Conservation (phyloP, 2,329 filamentous ascomycete species). For the Talaromyces sp. region DNA sequence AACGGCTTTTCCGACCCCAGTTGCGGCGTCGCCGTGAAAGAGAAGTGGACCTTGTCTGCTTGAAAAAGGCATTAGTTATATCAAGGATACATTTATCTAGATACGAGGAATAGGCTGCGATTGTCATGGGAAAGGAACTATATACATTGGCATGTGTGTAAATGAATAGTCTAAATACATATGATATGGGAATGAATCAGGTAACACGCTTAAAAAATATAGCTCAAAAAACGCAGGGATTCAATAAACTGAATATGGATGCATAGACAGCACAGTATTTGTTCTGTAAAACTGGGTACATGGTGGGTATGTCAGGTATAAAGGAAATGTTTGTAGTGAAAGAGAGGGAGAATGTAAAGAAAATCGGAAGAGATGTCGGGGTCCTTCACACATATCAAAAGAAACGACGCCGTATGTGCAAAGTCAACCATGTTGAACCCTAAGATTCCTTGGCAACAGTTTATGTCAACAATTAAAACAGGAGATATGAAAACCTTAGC, state of each 20-base stretch:
- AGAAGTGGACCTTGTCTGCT: not conserved
- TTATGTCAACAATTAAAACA: not conserved
- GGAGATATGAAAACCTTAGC: not conserved
- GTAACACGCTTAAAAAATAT: not conserved
- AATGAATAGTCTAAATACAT: not conserved
- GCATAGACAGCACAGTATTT: not conserved
- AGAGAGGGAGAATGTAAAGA: not conserved
- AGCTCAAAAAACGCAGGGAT: not conserved
- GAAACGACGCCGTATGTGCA: not conserved
- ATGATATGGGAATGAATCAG: not conserved
- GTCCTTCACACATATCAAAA: not conserved
- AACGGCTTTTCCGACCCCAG: constrained; percentile 13
- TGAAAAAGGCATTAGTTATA: not conserved
- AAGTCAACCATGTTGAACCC: not conserved
- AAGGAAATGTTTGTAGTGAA: not conserved
- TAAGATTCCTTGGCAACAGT: not conserved
- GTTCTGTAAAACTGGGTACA: not conserved
- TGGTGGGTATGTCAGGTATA: not conserved
- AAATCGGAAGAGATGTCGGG: not conserved
- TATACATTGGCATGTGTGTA: not conserved
- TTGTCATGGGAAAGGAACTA: not conserved
- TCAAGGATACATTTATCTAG: not conserved
- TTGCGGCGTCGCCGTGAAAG: not conserved
- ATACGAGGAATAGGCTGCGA: not conserved
- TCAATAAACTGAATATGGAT: not conserved